These are phyloP conservation scores for Pleurotus tuoliensis DNA, from an alignment of 768 basidiomycete genomes.

Conservation along the genomic window DNA sequence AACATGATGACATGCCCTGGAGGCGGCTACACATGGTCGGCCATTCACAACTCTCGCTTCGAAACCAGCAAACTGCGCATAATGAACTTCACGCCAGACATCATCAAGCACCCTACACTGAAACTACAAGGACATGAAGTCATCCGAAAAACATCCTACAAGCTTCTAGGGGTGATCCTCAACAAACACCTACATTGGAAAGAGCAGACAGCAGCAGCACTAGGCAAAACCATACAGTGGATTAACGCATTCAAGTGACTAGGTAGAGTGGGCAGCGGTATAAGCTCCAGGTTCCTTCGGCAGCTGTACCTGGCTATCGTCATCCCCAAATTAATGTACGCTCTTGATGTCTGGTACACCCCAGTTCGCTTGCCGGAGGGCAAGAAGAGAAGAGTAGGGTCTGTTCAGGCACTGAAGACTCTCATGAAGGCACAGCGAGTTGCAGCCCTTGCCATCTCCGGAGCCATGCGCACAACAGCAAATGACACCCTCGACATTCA, in stretches of 20 bases:
- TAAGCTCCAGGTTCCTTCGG: constrained; percentile 12
- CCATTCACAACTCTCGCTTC: constrained; percentile 18
- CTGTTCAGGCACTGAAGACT: constrained; percentile 9
- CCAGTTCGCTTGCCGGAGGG: constrained; percentile 6
- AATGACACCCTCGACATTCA: constrained; percentile 16
- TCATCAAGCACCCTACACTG: constrained; percentile 1
- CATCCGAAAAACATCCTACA: constrained; percentile 11
- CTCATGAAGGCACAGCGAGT: constrained; percentile 15
- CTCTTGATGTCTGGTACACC: constrained; percentile 19
- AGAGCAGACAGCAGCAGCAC: constrained; percentile 11
- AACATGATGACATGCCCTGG: constrained; percentile 12
- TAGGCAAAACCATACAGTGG: not conserved
- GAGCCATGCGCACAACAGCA: constrained; percentile 16
- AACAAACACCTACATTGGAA: constrained; percentile 16
- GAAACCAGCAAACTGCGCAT: constrained; percentile 17
- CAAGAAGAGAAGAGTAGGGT: constrained; percentile 5
- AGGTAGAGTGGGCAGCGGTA: constrained; percentile 11
- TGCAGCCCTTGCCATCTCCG: constrained; percentile 17
- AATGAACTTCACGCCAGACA: constrained; percentile 7
- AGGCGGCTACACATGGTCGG: constrained; percentile 15
- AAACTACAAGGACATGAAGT: constrained; percentile 9
- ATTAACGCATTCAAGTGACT: constrained; percentile 3
- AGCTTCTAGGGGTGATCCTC: constrained; percentile 23
- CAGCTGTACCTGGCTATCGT: constrained; percentile 21
- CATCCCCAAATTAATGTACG: constrained; percentile 21